A percentile compares a stretch with the other conserved stretches of the same genome.
These are phyloP conservation scores for Camelina neglecta DNA, from an alignment of 345 rosid genomes.

Conservation along the genomic window DNA sequence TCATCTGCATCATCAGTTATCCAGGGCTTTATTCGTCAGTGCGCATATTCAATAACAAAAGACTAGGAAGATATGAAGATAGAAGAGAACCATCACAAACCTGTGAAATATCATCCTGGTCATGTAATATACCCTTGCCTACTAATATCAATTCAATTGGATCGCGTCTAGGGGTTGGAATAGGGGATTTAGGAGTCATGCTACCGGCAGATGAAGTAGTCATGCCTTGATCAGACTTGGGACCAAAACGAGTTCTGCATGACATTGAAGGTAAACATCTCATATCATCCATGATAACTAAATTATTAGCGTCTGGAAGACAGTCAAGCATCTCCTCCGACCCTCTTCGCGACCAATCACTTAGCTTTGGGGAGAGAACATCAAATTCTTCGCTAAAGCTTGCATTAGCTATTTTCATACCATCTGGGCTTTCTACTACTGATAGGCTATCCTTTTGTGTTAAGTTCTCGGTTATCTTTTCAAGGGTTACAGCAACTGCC, in stretches of 20 bases:
- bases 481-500: conserved; percentile 76
- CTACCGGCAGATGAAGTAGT: conserved; percentile 87
- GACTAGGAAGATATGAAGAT: background rate
- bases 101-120: conserved; percentile 78
- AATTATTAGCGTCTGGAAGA: conserved; percentile 79
- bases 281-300: conserved; percentile 74
- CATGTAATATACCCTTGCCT: conserved; percentile 74
- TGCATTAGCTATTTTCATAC: conserved; percentile 73
- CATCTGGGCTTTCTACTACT: conserved; percentile 73
- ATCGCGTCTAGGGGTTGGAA: conserved; percentile 79
- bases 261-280: conserved; percentile 80
- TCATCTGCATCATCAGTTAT: conserved; percentile 60
- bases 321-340: conserved; percentile 92
- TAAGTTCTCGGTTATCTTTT: conserved; percentile 64
- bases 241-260: conserved; percentile 87
- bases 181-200: conserved; percentile 92
- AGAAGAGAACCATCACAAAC: conserved; percentile 46
- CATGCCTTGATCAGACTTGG: conserved; percentile 93
- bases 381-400: conserved; percentile 82
- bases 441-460: conserved; percentile 64
- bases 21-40: conserved; percentile 34
- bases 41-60: conserved; percentile 16
- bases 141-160: conserved; percentile 70
- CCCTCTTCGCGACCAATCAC: conserved; percentile 89
- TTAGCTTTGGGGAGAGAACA: conserved; percentile 78